Percentiles rank a stretch among this genome's conserved stretches.
phyloP scores from a whole-genome alignment of 805 yeast genomes.

The Schizosaccharomyces osmophilus region DNA sequence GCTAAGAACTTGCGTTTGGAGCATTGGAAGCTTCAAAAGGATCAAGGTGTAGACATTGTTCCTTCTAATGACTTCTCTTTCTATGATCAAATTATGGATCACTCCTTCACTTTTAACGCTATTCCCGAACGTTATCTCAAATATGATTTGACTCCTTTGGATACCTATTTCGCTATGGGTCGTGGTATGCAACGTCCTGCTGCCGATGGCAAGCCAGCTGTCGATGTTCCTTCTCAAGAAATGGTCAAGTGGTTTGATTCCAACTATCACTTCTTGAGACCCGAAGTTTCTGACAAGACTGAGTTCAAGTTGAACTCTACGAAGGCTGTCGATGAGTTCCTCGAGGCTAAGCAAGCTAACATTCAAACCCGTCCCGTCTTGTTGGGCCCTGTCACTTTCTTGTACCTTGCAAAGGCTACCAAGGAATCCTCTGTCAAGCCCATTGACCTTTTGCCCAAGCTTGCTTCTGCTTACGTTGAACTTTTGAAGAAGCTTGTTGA shows the following conservation, averaged over 20 bases:
- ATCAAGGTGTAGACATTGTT: constrained; percentile 88
- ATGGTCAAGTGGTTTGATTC: constrained; percentile 99
- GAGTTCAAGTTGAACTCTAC: constrained; percentile 86
- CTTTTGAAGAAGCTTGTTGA: constrained; percentile 62
- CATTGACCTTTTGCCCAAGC: constrained; percentile 63
- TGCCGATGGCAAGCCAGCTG: constrained; percentile 86
- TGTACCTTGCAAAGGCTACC: constrained; percentile 92
- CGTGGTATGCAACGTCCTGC: constrained; percentile 98
- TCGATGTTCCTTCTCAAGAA: constrained; percentile 68
- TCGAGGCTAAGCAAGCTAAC: constrained; percentile 93
- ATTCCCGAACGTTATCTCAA: constrained; percentile 93
- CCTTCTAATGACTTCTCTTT: constrained; percentile 94
- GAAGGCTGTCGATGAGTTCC: constrained; percentile 91
- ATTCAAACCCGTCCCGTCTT: constrained; percentile 92
- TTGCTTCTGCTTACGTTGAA: constrained; percentile 82
- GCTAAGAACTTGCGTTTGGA: constrained; percentile 87
- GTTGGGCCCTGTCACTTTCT: constrained; percentile 88
- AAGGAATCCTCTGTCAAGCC: constrained; percentile 90
- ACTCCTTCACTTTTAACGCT: constrained; percentile 77
- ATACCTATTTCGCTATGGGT: constrained; percentile 95
- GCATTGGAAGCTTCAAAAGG: constrained; percentile 96
- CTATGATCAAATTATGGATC: constrained; percentile 92
- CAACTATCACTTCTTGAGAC: constrained; percentile 98
- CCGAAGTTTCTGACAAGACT: constrained; percentile 88
- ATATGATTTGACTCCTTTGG: constrained; percentile 68